Conservation (phyloP, 2,329 filamentous ascomycete genomes). For the Colletotrichum euphorbiae region DNA sequence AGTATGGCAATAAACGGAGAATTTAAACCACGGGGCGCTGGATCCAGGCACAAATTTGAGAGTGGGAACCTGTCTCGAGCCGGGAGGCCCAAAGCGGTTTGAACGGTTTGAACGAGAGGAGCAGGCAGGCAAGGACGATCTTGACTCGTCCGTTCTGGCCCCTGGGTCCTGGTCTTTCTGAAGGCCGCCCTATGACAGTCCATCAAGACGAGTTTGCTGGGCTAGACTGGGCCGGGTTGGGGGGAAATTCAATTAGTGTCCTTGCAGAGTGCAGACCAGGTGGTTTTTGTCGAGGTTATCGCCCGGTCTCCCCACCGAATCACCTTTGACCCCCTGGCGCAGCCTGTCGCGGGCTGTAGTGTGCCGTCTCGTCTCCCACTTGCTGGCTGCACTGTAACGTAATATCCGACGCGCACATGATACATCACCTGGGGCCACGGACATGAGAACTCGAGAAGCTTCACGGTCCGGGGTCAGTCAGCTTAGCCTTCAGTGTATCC, state of each 20-base stretch:
- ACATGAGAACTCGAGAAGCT: background rate
- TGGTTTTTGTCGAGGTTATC: conserved; percentile 12
- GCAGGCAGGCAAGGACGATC: conserved; percentile 11
- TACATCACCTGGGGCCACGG: conserved; percentile 1
- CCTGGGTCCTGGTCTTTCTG: background rate
- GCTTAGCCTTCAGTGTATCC: background rate
- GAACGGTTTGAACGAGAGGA: conserved; percentile 10
- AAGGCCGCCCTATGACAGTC: conserved; percentile 10
- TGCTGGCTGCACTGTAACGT: conserved; percentile 39
- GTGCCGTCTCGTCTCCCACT: conserved; percentile 1
- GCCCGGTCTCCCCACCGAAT: conserved; percentile 14
- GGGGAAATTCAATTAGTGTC: conserved; percentile 15
- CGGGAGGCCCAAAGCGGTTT: conserved; percentile 22
- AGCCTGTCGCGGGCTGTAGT: conserved; percentile 24
- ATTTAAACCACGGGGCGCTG: conserved; percentile 24
- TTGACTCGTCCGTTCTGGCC: conserved; percentile 15
- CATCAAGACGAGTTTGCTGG: background rate
- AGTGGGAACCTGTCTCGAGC: conserved; percentile 12
- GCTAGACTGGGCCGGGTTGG: background rate
- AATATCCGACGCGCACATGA: conserved; percentile 36
- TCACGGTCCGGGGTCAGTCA: background rate
- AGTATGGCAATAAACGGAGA: conserved; percentile 30
- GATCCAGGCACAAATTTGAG: conserved; percentile 23
- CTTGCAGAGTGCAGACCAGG: conserved; percentile 16
- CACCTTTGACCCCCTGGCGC: conserved; percentile 7